phyloP scores from a whole-genome alignment of 768 basidiomycete genomes.

The Sarcodon aspratus region DNA sequence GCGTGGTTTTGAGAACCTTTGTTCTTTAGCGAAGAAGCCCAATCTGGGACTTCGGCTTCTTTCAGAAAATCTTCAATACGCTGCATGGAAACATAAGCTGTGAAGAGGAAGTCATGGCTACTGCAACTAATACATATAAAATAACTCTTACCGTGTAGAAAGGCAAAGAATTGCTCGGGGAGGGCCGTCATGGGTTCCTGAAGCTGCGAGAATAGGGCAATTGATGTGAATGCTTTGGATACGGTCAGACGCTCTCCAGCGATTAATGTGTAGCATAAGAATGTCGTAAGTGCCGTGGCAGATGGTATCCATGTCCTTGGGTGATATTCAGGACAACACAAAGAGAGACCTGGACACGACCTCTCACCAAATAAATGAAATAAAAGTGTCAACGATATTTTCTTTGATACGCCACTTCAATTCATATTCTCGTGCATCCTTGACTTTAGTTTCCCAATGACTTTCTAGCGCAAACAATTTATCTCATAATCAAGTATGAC shows the following conservation, averaged over 20 bases:
- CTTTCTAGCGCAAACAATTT: constrained; percentile 26
- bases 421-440: constrained; percentile 46
- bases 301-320: constrained; percentile 64
- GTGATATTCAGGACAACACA: not conserved
- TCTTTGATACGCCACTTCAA: constrained; percentile 57
- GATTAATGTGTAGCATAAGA: constrained; percentile 57
- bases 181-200: constrained; percentile 56
- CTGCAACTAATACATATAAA: not conserved
- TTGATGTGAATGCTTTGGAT: constrained; percentile 70
- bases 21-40: constrained; percentile 57
- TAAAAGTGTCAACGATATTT: constrained; percentile 45
- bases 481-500: not conserved
- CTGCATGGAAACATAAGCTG: constrained; percentile 71
- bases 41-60: constrained; percentile 69
- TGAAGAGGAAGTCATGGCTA: not conserved
- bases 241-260: constrained; percentile 59
- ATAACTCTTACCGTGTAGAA: constrained; percentile 39
- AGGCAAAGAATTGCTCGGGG: constrained; percentile 51
- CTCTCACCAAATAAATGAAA: constrained; percentile 58
- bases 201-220: constrained; percentile 65
- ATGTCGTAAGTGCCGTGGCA: constrained; percentile 50
- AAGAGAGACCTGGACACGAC: not conserved
- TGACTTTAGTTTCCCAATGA: constrained; percentile 45
- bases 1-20: not conserved
- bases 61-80: constrained; percentile 64